These are phyloP conservation scores for Phytophthora pinifolia DNA, from an alignment of 352 stramenopile species.

Conservation along the genomic window DNA sequence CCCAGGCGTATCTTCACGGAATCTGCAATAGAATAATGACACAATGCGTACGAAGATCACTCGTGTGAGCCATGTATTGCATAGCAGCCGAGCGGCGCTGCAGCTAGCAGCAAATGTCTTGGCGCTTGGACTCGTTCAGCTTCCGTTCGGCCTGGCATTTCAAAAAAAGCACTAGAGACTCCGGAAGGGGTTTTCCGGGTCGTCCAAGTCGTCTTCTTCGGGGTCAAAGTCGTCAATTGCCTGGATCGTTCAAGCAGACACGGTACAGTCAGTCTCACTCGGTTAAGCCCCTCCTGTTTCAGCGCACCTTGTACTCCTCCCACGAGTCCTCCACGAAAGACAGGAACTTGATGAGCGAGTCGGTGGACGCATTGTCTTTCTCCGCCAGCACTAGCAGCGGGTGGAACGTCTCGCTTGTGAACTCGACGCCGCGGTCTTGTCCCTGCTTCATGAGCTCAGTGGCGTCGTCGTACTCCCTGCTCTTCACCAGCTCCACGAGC, in stretches of 20 bases:
- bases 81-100: slow-evolving; percentile 8
- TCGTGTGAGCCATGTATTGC: slow-evolving; percentile 24
- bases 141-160: slow-evolving; percentile 3
- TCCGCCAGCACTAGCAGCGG: slow-evolving; percentile 50
- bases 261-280: slow-evolving; percentile 1
- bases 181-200: slow-evolving; percentile 27
- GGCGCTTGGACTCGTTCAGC: slow-evolving; percentile 7
- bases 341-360: slow-evolving; percentile 59
- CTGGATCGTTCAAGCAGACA: slow-evolving; percentile 6
- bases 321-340: slow-evolving; percentile 65
- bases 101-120: slow-evolving; percentile 4
- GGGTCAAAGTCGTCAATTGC: slow-evolving; percentile 36
- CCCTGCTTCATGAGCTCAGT: slow-evolving; percentile 49
- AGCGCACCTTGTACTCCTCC: slow-evolving; percentile 60
- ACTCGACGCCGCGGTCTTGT: slow-evolving; percentile 43
- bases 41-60: slow-evolving; percentile 5
- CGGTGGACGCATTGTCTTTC: slow-evolving; percentile 44
- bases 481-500: slow-evolving; percentile 42
- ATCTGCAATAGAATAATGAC: slow-evolving; percentile 20
- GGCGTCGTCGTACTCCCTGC: slow-evolving; percentile 42
- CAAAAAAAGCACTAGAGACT: slow-evolving; percentile 21
- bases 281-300: background rate
- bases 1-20: slow-evolving; percentile 17
- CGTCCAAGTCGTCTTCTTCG: slow-evolving; percentile 22
- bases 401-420: slow-evolving; percentile 60